Evolutionary conservation across 2,329 filamentous ascomycete genomes (phyloP), one percentile per base, ranked within the genome.

Genomic region (Penicillium sclerotigenum): DNA sequence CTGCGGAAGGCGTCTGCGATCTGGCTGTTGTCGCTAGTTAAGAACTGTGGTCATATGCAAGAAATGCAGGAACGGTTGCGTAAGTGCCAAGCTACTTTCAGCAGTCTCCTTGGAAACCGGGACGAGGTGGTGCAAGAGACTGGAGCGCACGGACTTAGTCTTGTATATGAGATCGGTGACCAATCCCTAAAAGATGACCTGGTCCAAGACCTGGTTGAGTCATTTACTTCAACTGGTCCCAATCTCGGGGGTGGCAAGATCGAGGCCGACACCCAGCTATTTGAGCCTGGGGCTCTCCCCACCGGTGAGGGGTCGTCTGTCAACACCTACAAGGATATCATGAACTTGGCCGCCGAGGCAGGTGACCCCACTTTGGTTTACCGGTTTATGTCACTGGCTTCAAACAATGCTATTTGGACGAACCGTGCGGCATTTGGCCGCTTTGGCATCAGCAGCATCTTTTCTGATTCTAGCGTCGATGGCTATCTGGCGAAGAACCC

Each of bases 71-170:
- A 79, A 5, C 84, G 86, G 13, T 79, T 99, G 37, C 82, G 90
- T 47, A 84, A 91, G 64, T 91, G 88, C 56, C 94, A 99, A 72
- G 83, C 83, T 34, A 89, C 91, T 0, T 99, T 99, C 73, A 92
- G 95, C 80, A 82, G 87, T 26, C 87, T 97, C 29, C 81, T 99
- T 13, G 88, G 87, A 16, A 91, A 95, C 56, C 84, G 92, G 20
- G 94, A 99, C 66, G 92, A 97, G 69, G 83, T 97, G 9, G 91
- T 97, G 0, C 94, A 99, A 73, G 94, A 99, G 74, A 95, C 91
- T 5, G 92, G 94, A 4, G 96, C 93, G 0, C 83, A 93, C 56
- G 94, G 94, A 0, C 80, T 99, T 29, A 87, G 90, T n/a, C 75
- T 97, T 46, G 91, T 97, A 2, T 99, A 97, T 70, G 92, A 97